A percentile compares a stretch with the other conserved stretches of the same genome.
Conservation (phyloP, 768 basidiomycete genomes). For the Boletus rufocinnamomeus region DNA sequence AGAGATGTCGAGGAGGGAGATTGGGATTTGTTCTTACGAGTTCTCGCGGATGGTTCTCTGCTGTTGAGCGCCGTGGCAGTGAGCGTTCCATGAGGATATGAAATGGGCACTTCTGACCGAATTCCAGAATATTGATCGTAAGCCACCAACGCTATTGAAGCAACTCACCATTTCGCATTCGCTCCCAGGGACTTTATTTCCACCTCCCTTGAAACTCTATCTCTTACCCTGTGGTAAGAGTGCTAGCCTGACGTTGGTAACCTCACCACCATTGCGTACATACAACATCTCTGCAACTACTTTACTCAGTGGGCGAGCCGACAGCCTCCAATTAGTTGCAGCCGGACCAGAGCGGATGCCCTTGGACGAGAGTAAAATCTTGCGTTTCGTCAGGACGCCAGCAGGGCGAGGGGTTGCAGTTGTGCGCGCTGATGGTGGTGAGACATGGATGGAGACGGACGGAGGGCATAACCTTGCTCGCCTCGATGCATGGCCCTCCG, state of each 20-base stretch:
- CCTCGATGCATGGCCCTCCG: constrained; percentile 52
- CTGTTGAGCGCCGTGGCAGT: constrained; percentile 74
- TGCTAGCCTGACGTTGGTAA: constrained; percentile 55
- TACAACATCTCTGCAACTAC: constrained; percentile 57
- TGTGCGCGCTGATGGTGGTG: constrained; percentile 59
- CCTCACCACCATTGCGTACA: constrained; percentile 64
- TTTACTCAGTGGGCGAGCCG: constrained; percentile 62
- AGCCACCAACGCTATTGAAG: constrained; percentile 80
- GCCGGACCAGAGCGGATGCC: constrained; percentile 41
- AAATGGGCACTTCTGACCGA: constrained; percentile 6
- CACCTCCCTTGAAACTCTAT: constrained; percentile 52
- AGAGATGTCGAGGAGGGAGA: constrained; percentile 67
- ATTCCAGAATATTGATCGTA: constrained; percentile 80
- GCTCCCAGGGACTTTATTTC: constrained; percentile 48
- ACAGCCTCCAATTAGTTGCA: constrained; percentile 50
- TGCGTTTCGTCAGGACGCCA: constrained; percentile 72
- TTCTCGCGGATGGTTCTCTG: constrained; percentile 72
- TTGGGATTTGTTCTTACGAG: constrained; percentile 79
- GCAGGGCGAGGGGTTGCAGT: constrained; percentile 77
- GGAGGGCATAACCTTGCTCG: constrained; percentile 50
- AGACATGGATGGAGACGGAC: constrained; percentile 60
- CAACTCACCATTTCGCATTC: constrained; percentile 75
- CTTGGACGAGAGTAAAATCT: constrained; percentile 54
- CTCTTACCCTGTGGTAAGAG: constrained; percentile 51
- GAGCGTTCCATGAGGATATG: constrained; percentile 31